Evolutionary conservation across 805 yeast genomes (phyloP).

Genomic region (Ogataea paraovalis): DNA sequence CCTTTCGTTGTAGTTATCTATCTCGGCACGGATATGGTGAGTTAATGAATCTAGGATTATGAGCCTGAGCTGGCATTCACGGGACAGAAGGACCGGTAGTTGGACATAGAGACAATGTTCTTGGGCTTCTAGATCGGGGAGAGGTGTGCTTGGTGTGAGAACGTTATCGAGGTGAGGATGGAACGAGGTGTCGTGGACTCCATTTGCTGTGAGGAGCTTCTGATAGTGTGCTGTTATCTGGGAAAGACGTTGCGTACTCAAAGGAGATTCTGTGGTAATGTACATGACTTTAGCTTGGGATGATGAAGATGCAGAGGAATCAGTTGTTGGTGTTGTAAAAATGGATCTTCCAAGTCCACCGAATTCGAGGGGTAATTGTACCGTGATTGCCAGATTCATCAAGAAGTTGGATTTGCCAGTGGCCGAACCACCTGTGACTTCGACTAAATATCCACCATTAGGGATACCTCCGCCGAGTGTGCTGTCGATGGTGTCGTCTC

Average conservation of each 20-base stretch:
- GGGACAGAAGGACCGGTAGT: slow-evolving; percentile 52
- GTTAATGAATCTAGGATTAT: slow-evolving; percentile 79
- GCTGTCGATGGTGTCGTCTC: slow-evolving; percentile 47
- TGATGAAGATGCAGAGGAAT: slow-evolving; percentile 14
- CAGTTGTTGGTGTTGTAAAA: slow-evolving; percentile 18
- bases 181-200: slow-evolving; percentile 23
- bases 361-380: slow-evolving; percentile 44
- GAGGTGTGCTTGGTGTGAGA: slow-evolving; percentile 25
- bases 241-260: slow-evolving; percentile 63
- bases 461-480: slow-evolving; percentile 49
- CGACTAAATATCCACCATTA: slow-evolving; percentile 52
- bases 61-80: slow-evolving; percentile 41
- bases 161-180: slow-evolving; percentile 34
- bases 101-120: slow-evolving; percentile 70
- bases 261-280: slow-evolving; percentile 72
- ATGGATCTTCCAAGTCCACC: slow-evolving; percentile 43
- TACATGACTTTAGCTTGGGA: slow-evolving; percentile 42
- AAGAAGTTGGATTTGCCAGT: slow-evolving; percentile 83
- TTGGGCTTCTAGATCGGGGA: slow-evolving; percentile 60
- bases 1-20: slow-evolving; percentile 38
- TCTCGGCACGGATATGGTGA: slow-evolving; percentile 70
- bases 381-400: slow-evolving; percentile 58
- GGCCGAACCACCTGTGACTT: slow-evolving; percentile 79
- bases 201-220: slow-evolving; percentile 32
- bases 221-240: slow-evolving; percentile 35